Evolutionary conservation across 208 protist genomes (phyloP), one percentile per base, ranked within the genome.

Genomic region (Porcisia hertigi): DNA sequence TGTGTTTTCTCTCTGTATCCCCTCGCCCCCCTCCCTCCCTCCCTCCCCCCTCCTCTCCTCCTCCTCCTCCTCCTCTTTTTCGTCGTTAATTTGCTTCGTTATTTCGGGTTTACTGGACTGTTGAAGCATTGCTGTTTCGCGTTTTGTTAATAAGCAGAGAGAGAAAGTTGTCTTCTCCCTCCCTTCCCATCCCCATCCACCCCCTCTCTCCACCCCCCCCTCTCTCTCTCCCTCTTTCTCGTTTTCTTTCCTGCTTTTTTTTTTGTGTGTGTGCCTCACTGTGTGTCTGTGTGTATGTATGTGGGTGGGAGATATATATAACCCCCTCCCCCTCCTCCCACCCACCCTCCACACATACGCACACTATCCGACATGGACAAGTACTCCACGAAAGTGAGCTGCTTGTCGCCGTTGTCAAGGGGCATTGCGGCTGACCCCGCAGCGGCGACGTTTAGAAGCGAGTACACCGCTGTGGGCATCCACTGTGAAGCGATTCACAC

Each of bases 181-280:
- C 14, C 23, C 39, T 43, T 3, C 4, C 14, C 41, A 23, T 25
- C 1, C 30, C 39, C 1, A n/a, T n/a, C 59, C 14, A 0, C 16
- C 39, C 59, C 14, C 14, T 43, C 20, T 3, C 7, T 16, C 11
- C 18, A 16, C 11, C 16, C 0, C 14, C 11, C 11, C 16, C 0
- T 0, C 11, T 34, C 34, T 45, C 34, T 9, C 59, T 3, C 34
- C 39, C 34, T 0, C 59, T 45, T 16, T 43, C 14, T 43, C 12
- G 30, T 63, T 36, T 63, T 63, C 5, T 52, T 14, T 52, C 47
- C 8, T 52, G 47, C 47, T 59, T 25, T 59, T 75, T 55, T 25
- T 71, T 58, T 60, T 71, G 47, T 75, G 45, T 69, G 59, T 76
- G 63, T 76, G n/a, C 76, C 16, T 49, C 9, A 9, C 9, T 49